Percentiles rank a stretch among this genome's conserved stretches.
phyloP scores from a whole-genome alignment of 148 eudicot species.

The Fallopia convolvulus region DNA sequence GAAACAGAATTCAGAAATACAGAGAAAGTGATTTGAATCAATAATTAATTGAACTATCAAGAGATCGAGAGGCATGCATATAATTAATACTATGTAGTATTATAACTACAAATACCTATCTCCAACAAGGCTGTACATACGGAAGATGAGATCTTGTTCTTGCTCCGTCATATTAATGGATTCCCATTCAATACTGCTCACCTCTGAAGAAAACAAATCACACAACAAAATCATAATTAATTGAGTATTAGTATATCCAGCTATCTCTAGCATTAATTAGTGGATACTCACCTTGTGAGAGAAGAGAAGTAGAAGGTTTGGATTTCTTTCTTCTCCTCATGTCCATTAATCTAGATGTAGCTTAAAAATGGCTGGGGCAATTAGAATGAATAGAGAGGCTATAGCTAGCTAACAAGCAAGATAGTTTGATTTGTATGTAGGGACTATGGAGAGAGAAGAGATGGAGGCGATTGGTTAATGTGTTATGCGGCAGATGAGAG shows the following conservation, averaged over 20 bases:
- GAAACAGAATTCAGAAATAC: too few relatives aligned
- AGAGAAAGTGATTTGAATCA: neutral
- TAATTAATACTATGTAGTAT: too few relatives aligned
- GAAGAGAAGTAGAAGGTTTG: neutral
- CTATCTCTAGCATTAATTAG: neutral
- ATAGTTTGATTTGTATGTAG: neutral
- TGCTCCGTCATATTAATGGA: slow-evolving; percentile 19
- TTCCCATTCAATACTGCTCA: slow-evolving; percentile 17
- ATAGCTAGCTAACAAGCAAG: too few relatives aligned
- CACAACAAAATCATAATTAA: too few relatives aligned
- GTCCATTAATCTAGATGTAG: neutral
- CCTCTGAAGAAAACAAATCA: neutral
- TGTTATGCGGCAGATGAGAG: too few relatives aligned
- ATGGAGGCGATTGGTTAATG: too few relatives aligned
- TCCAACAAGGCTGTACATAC: slow-evolving; percentile 23
- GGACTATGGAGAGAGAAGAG: too few relatives aligned
- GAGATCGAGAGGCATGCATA: too few relatives aligned
- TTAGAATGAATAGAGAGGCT: neutral
- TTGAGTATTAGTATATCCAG: too few relatives aligned
- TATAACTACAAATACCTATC: too few relatives aligned
- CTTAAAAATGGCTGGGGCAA: too few relatives aligned
- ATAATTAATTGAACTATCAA: too few relatives aligned
- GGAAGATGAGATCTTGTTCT: slow-evolving; percentile 18
- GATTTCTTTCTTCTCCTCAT: neutral
- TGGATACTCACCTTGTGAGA: neutral